Evolutionary conservation across 805 yeast genomes (phyloP).

Genomic region (Metschnikowia bowlesiae): DNA sequence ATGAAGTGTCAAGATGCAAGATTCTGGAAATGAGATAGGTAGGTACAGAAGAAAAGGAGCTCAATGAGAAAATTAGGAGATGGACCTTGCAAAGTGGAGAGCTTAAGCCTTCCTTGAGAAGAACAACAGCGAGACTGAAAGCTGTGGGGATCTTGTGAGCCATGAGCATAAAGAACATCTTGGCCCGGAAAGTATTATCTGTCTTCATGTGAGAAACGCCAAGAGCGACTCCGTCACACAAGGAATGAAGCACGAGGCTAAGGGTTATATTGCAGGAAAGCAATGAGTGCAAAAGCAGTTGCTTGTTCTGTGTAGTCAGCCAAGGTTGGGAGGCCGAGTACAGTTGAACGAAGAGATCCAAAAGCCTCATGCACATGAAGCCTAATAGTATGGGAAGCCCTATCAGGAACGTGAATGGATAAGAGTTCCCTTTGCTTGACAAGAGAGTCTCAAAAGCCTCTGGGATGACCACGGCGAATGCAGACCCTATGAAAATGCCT

Average conservation of each 20-base stretch:
- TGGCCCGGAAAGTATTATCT: conserved; percentile 31
- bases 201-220: conserved; percentile 52
- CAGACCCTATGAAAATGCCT: conserved; percentile 59
- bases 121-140: conserved; percentile 57
- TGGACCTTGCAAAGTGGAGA: conserved; percentile 38
- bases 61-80: conserved; percentile 48
- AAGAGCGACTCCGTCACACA: conserved; percentile 70
- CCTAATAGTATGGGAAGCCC: conserved; percentile 53
- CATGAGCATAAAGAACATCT: conserved; percentile 58
- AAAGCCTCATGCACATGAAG: conserved; percentile 45
- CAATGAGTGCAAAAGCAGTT: conserved; percentile 38
- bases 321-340: not conserved
- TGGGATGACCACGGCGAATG: conserved; percentile 57
- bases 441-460: conserved; percentile 53
- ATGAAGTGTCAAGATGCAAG: conserved; percentile 26
- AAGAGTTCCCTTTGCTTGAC: not conserved
- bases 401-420: conserved; percentile 22
- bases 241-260: conserved; percentile 62
- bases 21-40: conserved; percentile 41
- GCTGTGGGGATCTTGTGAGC: conserved; percentile 74
- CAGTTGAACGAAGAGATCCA: conserved; percentile 1
- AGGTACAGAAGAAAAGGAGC: conserved; percentile 56
- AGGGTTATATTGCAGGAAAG: conserved; percentile 36
- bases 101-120: conserved; percentile 38
- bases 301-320: not conserved